Conservation (phyloP, 2,329 filamentous ascomycete species). For the Hypoxylon sp. region DNA sequence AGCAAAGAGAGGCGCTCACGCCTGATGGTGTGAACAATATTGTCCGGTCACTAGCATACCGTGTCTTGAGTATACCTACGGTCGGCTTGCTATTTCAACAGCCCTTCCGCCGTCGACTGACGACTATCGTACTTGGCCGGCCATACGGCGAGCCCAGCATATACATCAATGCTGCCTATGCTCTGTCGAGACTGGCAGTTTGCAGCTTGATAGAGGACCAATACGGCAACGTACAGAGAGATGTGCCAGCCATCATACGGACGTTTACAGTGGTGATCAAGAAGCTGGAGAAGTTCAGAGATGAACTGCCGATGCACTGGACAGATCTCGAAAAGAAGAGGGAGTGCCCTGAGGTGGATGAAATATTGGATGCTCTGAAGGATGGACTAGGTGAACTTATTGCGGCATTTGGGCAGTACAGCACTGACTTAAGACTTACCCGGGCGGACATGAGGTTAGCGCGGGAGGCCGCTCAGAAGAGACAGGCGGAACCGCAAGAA, state of each 20-base stretch:
- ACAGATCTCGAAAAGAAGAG: slow-evolving; percentile 76
- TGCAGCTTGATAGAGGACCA: slow-evolving; percentile 84
- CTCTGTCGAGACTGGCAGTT: slow-evolving; percentile 77
- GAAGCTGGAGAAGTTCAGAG: slow-evolving; percentile 78
- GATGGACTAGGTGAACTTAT: slow-evolving; percentile 76
- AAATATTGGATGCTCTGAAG: slow-evolving; percentile 75
- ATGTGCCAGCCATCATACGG: slow-evolving; percentile 81
- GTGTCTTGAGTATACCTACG: slow-evolving; percentile 63
- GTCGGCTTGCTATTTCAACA: slow-evolving; percentile 79
- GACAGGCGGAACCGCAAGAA: background rate
- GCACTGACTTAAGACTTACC: slow-evolving; percentile 77
- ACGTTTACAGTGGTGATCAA: slow-evolving; percentile 78
- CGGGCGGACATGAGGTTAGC: slow-evolving; percentile 80
- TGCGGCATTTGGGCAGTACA: slow-evolving; percentile 80
- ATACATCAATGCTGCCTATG: slow-evolving; percentile 79
- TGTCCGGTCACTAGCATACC: slow-evolving; percentile 63
- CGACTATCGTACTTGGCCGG: slow-evolving; percentile 77
- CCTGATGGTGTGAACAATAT: slow-evolving; percentile 65
- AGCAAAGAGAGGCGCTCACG: slow-evolving; percentile 69
- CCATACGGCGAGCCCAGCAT: slow-evolving; percentile 79
- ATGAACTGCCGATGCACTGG: slow-evolving; percentile 77
- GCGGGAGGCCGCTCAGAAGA: slow-evolving; percentile 70
- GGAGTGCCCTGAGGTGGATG: slow-evolving; percentile 77
- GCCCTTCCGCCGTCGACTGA: slow-evolving; percentile 75
- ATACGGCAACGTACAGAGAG: slow-evolving; percentile 87